These are phyloP conservation scores for Hypoxylon sp. DNA, from an alignment of 2,329 filamentous ascomycete genomes.

Conservation along the genomic window DNA sequence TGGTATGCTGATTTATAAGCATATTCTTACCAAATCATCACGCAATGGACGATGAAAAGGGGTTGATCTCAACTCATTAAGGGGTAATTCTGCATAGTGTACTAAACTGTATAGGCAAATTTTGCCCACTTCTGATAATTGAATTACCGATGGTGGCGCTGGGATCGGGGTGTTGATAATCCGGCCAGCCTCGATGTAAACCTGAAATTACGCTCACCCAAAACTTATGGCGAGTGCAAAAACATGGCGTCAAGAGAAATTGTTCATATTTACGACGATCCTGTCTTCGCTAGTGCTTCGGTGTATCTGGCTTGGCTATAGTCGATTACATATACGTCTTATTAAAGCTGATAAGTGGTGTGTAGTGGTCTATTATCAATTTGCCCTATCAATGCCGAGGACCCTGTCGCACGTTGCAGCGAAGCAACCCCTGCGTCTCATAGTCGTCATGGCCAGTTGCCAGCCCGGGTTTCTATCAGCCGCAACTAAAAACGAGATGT, in stretches of 20 bases:
- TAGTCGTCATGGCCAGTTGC: too few species aligned
- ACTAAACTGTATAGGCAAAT: background rate
- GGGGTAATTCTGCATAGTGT: background rate
- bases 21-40: background rate
- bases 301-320: slow-evolving; percentile 19
- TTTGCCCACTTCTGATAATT: background rate
- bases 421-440: slow-evolving; percentile 19
- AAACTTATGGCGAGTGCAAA: too few species aligned
- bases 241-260: background rate
- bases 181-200: too few species aligned
- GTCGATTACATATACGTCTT: slow-evolving; percentile 27
- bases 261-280: background rate
- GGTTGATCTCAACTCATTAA: background rate
- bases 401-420: slow-evolving; percentile 31
- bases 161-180: background rate
- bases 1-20: slow-evolving; percentile 22
- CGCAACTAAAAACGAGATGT: slow-evolving; percentile 10
- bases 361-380: slow-evolving; percentile 9
- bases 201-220: too few species aligned
- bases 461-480: too few species aligned
- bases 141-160: background rate
- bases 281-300: background rate
- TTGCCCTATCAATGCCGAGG: slow-evolving; percentile 19
- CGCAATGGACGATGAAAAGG: background rate
- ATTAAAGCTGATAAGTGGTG: slow-evolving; percentile 33